Percentiles rank a stretch among this genome's conserved stretches.
phyloP scores from a whole-genome alignment of 2,329 filamentous ascomycete genomes.

The Stagonosporopsis chrysanthemi region DNA sequence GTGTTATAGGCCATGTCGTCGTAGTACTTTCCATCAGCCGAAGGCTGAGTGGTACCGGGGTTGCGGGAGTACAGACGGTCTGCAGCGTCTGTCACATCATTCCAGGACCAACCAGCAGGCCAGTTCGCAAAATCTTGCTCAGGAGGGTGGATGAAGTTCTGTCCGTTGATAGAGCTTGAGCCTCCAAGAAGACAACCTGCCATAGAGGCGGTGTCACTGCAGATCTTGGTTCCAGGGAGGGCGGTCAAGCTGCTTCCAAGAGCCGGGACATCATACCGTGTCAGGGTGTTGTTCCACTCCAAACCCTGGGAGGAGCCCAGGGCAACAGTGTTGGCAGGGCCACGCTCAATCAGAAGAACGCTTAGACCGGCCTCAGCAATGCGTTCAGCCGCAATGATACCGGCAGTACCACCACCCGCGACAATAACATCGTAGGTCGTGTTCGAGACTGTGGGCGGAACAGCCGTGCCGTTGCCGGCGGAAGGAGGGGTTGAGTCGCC shows the following conservation, averaged over 20 bases:
- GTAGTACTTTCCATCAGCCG: constrained; percentile 30
- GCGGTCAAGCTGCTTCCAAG: constrained; percentile 18
- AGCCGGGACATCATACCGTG: constrained; percentile 15
- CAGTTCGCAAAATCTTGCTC: constrained; percentile 39
- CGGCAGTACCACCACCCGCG: constrained; percentile 20
- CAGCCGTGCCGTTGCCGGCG: constrained; percentile 17
- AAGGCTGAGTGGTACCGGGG: constrained; percentile 32
- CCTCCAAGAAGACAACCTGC: constrained; percentile 42
- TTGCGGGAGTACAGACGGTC: constrained; percentile 32
- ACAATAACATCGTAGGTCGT: constrained; percentile 21
- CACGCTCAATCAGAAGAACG: constrained; percentile 19
- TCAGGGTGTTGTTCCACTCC: constrained; percentile 18
- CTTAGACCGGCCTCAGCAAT: constrained; percentile 18
- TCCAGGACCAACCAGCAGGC: constrained; percentile 33
- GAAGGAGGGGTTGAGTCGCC: constrained; percentile 14
- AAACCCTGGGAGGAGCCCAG: constrained; percentile 13
- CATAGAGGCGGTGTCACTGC: constrained; percentile 21
- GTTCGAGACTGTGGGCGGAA: constrained; percentile 34
- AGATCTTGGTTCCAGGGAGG: constrained; percentile 20
- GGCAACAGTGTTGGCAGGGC: constrained; percentile 16
- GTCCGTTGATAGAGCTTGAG: constrained; percentile 57
- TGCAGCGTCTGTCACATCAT: constrained; percentile 27
- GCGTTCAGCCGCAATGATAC: constrained; percentile 20
- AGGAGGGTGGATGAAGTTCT: constrained; percentile 62
- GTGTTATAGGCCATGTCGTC: constrained; percentile 30